Evolutionary conservation across 805 yeast species (phyloP).

Genomic region (Metschnikowia chrysomelidarum): DNA sequence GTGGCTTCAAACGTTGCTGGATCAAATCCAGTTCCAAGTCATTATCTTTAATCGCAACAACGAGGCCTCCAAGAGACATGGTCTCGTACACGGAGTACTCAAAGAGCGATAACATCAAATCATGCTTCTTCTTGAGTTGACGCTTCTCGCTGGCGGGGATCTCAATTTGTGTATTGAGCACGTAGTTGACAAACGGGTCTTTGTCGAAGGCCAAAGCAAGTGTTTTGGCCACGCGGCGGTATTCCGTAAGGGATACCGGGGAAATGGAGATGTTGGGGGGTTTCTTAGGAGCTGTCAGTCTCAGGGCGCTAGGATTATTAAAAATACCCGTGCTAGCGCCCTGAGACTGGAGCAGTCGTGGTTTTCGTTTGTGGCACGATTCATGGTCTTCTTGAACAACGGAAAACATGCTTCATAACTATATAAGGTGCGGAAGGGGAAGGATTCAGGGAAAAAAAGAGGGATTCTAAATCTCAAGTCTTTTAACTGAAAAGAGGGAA

Average conservation of each 20-base stretch:
- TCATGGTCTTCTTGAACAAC: conserved; percentile 34
- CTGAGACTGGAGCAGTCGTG: conserved; percentile 42
- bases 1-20: conserved; percentile 25
- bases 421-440: not conserved
- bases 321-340: conserved; percentile 22
- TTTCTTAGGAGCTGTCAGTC: conserved; percentile 20
- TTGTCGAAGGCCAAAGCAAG: conserved; percentile 52
- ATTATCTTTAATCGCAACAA: conserved; percentile 48
- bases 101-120: conserved; percentile 48
- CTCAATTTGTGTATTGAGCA: conserved; percentile 34
- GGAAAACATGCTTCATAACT: conserved; percentile 22
- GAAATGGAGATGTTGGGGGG: conserved; percentile 17
- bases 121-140: conserved; percentile 33
- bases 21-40: conserved; percentile 38
- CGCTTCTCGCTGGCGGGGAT: conserved; percentile 16
- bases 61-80: conserved; percentile 48
- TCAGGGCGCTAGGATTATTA: conserved; percentile 24
- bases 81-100: conserved; percentile 54
- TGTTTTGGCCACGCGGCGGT: conserved; percentile 54
- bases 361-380: conserved; percentile 29
- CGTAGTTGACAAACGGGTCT: conserved; percentile 52
- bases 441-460: too few relatives aligned
- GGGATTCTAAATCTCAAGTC: conserved; percentile 1
- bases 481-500: conserved; percentile 5
- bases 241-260: conserved; percentile 34